Evolutionary conservation across 352 stramenopile species (phyloP), one percentile per base, ranked within the genome.

Genomic region (Phytophthora fragariae): DNA sequence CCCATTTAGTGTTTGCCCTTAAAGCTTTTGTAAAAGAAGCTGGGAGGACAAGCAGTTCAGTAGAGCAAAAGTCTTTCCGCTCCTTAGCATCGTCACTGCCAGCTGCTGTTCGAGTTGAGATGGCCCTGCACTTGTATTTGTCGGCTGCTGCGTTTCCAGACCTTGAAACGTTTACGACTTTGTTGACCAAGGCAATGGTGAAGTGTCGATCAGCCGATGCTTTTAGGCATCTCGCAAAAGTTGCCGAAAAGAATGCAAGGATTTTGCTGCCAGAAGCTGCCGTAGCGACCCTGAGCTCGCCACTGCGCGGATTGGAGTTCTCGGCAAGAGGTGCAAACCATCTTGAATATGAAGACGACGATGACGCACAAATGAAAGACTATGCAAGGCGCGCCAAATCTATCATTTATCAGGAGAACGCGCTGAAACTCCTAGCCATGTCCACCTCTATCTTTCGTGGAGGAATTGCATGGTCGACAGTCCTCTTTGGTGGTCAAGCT

Each of bases 21-120:
- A 79, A 75, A 67, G 52, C 65, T 14, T 81, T 82, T 57, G 72
- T 79, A 24, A 85, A 82, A 62, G 67, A 82, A 55, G 64, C 68
- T 24, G 68, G 62, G 24, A 74, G 57, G 19, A 14, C 53, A 2
- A 66, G 17, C 41, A 64, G 47, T 11, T 6, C 27, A 1, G 53
- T 19, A 12, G 39, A 75, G 4, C 46, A 37, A 65, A 41, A 56
- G 14, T 60, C 57, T 52, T 8, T 71, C 29, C n/a, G 58, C 52
- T 19, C 55, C 19, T 35, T 46, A 35, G 35, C 39, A 62, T 66
- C 70, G 31, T 59, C 69, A 11, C 54, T 69, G 12, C 56, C 65
- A 17, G 73, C 72, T 9, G 68, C 63, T 33, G 72, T 82, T 66
- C 72, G 75, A 47, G 59, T 82, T 39, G 78, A 85, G 27, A 79